Percentiles rank a stretch among this genome's conserved stretches.
Conservation (phyloP, 768 basidiomycete genomes). For the Saitozyma sp. region DNA sequence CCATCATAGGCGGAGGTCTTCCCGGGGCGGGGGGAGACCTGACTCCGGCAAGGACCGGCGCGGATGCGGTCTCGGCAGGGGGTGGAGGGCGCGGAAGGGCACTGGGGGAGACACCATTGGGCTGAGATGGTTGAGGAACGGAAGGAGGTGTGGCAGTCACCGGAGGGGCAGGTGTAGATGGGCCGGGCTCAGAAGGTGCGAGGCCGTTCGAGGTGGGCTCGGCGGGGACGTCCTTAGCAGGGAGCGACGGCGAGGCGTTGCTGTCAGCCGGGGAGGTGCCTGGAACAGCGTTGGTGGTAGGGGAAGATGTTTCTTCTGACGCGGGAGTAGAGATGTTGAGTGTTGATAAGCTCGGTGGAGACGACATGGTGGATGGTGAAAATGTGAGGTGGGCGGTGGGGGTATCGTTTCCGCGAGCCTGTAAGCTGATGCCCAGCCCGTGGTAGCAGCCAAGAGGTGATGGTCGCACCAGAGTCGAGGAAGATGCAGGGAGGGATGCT, state of each 20-base stretch:
- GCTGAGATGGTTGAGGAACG: constrained; percentile 10
- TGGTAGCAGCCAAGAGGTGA: too few relatives aligned
- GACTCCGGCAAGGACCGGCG: constrained; percentile 11
- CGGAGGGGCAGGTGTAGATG: constrained; percentile 9
- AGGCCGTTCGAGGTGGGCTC: constrained; percentile 8
- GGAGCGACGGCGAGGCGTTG: too few relatives aligned
- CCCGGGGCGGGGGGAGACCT: background rate
- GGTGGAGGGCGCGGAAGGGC: constrained; percentile 15
- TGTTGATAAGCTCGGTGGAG: constrained; percentile 7
- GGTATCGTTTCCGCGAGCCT: too few relatives aligned
- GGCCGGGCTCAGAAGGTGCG: background rate
- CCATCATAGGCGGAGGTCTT: constrained; percentile 8
- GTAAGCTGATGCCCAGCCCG: too few relatives aligned
- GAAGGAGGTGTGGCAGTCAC: constrained; percentile 9
- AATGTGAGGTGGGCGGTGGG: too few relatives aligned
- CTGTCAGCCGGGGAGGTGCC: too few relatives aligned
- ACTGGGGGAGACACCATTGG: background rate
- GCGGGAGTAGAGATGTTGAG: constrained; percentile 9
- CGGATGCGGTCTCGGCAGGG: constrained; percentile 15
- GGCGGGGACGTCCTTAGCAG: background rate
- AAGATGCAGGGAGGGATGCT: too few relatives aligned
- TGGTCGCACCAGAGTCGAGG: too few relatives aligned
- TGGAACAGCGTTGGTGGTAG: background rate
- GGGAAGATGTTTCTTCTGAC: constrained; percentile 8
- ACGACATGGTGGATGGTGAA: constrained; percentile 4